Base-by-base conservation (phyloP, 257 asterid genomes). In the Nicotiana knightiana region DNA sequence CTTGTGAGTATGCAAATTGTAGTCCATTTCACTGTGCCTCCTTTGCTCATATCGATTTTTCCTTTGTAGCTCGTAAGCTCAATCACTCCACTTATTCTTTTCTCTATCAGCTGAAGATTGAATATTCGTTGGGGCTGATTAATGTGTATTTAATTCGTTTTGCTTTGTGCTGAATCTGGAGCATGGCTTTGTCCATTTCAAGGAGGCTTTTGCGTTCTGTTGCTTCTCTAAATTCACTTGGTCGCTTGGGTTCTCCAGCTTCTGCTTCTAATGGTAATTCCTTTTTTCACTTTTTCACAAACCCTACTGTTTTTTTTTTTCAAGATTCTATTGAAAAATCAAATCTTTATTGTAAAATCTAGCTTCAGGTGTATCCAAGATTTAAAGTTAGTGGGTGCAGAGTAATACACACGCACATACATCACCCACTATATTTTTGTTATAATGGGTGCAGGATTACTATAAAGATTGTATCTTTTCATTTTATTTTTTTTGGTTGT, bases 101-200 rank as follows among this genome's bases (percentile, higher is more conserved):
- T 39, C 48, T 39, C 48, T 39, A 55, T 16, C 8, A 55, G 21
- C 62, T 55, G 62, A 55, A 55, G 10, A 18, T 58, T 58, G 64
- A 3, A 58, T 18, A 6, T 68, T 11, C 13, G 11, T 0, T 37
- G 6, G 6, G 39, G 33, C 33, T 68, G 24, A 68, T 68, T 54
- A 68, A 68, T 17, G 9, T 16, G 76, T 18, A 17, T 15, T 67
- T 35, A 21, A 43, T 43, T 43, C 51, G 51, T 43, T 43, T 43
- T 43, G 8, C 6, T 13, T 67, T 35, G 53, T 67, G 28, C 53
- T 17, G 43, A 16, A 32, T 70, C 17, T 43, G 59, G 37, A 43
- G 59, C 3, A 82, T 82, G 87, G 86, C 88, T 18, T 77, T 81
- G 55, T 83, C 88, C 26, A 77, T 86, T 79, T 82, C 83, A 2